Conservation (phyloP, 306 rosid species). For the Pyrus pyrifolia region DNA sequence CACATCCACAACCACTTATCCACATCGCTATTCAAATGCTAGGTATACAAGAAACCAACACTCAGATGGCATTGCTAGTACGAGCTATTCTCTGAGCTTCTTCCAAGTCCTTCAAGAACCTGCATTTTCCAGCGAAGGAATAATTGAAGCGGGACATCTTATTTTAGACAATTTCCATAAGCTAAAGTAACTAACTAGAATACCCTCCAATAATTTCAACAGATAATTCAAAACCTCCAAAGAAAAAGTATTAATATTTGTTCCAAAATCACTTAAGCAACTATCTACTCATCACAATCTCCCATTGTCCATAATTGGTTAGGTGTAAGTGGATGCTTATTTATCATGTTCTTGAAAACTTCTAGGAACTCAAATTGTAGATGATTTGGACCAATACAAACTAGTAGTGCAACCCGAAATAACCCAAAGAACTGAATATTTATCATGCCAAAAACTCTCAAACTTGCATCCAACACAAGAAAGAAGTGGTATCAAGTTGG, state of each 20-base stretch:
- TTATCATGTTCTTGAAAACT: neutral
- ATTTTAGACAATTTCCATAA: constrained; percentile 1
- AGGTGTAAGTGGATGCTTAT: neutral
- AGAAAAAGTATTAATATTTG: neutral
- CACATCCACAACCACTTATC: constrained; percentile 18
- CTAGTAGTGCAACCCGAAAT: neutral
- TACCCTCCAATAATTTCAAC: neutral
- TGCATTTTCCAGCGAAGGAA: constrained; percentile 29
- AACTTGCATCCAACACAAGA: neutral
- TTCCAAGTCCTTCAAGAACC: constrained; percentile 93
- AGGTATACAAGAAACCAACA: constrained; percentile 9
- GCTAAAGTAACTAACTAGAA: constrained; percentile 11
- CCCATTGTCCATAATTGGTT: neutral
- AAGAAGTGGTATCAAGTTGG: neutral
- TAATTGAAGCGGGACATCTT: neutral
- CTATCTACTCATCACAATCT: neutral
- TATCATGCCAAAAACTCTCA: neutral
- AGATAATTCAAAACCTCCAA: neutral
- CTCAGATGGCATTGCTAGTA: constrained; percentile 50
- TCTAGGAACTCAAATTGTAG: neutral
- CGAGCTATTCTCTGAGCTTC: constrained; percentile 86
- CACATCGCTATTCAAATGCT: constrained; percentile 16
- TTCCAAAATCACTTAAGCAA: neutral
- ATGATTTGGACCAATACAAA: neutral
- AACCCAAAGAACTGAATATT: neutral